Percentiles rank a stretch among this genome's conserved stretches.
These are phyloP conservation scores for Quercus bicolor DNA, from an alignment of 306 rosid species.

Conservation along the genomic window DNA sequence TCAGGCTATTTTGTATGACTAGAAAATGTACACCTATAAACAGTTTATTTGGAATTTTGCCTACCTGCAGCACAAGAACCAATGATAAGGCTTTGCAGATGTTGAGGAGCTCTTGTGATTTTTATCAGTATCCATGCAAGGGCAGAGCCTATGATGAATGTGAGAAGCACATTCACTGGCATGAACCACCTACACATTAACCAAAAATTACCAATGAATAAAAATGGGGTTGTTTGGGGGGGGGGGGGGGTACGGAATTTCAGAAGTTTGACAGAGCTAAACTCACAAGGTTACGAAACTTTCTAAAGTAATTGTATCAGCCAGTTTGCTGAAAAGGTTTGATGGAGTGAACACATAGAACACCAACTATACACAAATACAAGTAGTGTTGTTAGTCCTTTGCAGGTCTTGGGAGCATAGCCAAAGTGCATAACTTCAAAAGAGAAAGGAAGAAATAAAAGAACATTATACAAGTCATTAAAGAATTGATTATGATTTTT, in stretches of 20 bases:
- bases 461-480: too few relatives aligned
- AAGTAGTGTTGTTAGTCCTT: not conserved
- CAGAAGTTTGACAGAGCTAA: not conserved
- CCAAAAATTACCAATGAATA: not conserved
- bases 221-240: not conserved
- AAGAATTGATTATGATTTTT: too few relatives aligned
- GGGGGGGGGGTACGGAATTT: not conserved
- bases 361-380: not conserved
- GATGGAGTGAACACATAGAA: not conserved
- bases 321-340: not conserved
- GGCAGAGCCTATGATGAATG: slow-evolving; percentile 37
- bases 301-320: not conserved
- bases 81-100: slow-evolving; percentile 41
- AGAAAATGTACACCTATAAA: not conserved
- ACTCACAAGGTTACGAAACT: not conserved
- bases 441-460: too few relatives aligned
- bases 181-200: slow-evolving; percentile 42
- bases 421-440: too few relatives aligned
- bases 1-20: not conserved
- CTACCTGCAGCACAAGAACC: slow-evolving; percentile 46
- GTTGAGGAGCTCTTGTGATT: slow-evolving; percentile 39
- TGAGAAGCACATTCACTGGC: slow-evolving; percentile 42
- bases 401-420: too few relatives aligned
- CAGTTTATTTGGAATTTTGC: not conserved
- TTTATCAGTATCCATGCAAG: slow-evolving; percentile 39